Percentiles rank a stretch among this genome's conserved stretches.
phyloP scores from a whole-genome alignment of 2,329 filamentous ascomycete genomes.

The Pezicula rhizophila region DNA sequence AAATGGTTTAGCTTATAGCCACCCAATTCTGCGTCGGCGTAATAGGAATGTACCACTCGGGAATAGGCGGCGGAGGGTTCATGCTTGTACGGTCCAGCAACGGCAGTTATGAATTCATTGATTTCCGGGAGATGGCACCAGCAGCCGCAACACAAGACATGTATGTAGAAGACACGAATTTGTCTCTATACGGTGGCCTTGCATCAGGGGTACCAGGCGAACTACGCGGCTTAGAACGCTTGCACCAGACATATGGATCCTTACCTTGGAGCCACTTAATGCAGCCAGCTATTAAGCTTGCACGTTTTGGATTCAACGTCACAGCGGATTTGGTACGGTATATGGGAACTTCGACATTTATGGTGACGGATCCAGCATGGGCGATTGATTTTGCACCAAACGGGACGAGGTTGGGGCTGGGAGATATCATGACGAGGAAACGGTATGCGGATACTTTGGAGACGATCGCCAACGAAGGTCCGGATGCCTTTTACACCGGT shows the following conservation, averaged over 20 bases:
- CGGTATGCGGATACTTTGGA: constrained; percentile 78
- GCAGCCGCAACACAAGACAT: constrained; percentile 55
- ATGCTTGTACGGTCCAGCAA: constrained; percentile 53
- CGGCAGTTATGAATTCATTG: constrained; percentile 60
- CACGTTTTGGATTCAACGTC: constrained; percentile 55
- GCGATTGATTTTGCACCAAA: constrained; percentile 84
- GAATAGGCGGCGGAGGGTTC: constrained; percentile 64
- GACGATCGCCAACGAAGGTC: constrained; percentile 65
- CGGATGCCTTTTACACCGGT: constrained; percentile 69
- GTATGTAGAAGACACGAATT: constrained; percentile 48
- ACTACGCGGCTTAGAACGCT: constrained; percentile 28
- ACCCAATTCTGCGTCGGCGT: constrained; percentile 48
- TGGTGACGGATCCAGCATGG: constrained; percentile 68
- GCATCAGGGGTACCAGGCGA: constrained; percentile 50
- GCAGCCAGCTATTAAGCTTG: constrained; percentile 52
- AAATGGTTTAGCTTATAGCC: constrained; percentile 37
- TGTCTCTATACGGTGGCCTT: constrained; percentile 51
- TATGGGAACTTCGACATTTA: constrained; percentile 55
- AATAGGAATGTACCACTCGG: constrained; percentile 49
- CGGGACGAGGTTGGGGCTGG: constrained; percentile 63
- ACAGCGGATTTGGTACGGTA: constrained; percentile 58
- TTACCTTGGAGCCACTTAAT: constrained; percentile 50
- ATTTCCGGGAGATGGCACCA: constrained; percentile 64
- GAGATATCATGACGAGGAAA: constrained; percentile 73
- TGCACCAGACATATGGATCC: constrained; percentile 41